Conservation (phyloP, 1,284 basidiomycete species). For the Marasmius sp. region DNA sequence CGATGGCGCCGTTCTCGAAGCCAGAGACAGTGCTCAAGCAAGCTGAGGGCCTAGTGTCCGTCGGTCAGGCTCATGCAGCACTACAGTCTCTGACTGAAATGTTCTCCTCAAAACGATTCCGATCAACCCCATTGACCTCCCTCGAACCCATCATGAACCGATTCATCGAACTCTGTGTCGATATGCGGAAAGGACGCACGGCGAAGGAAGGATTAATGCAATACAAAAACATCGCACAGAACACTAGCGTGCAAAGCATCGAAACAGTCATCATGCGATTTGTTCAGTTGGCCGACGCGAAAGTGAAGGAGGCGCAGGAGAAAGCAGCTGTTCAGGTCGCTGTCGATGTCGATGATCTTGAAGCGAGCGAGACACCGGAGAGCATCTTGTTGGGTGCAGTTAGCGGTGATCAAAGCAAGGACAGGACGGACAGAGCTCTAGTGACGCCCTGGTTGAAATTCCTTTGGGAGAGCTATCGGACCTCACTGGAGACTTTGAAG, state of each 20-base stretch:
- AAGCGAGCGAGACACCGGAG: slow-evolving; percentile 91
- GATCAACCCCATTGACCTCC: slow-evolving; percentile 84
- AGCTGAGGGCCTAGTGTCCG: slow-evolving; percentile 88
- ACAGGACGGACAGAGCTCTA: slow-evolving; percentile 92
- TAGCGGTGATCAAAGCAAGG: slow-evolving; percentile 89
- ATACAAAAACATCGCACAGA: slow-evolving; percentile 96
- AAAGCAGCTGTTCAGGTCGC: slow-evolving; percentile 74
- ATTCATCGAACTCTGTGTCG: slow-evolving; percentile 94
- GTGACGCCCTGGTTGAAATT: slow-evolving; percentile 99
- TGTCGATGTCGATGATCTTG: slow-evolving; percentile 86
- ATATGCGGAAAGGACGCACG: slow-evolving; percentile 90
- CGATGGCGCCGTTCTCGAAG: slow-evolving; percentile 87
- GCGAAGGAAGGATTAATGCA: slow-evolving; percentile 96
- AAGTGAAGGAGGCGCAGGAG: slow-evolving; percentile 86
- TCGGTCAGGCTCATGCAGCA: slow-evolving; percentile 87
- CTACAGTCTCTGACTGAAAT: slow-evolving; percentile 89
- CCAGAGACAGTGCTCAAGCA: slow-evolving; percentile 92
- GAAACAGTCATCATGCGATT: slow-evolving; percentile 92
- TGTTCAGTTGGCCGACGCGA: slow-evolving; percentile 84
- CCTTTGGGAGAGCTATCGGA: slow-evolving; percentile 97
- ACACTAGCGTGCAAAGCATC: slow-evolving; percentile 88
- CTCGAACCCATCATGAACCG: slow-evolving; percentile 96
- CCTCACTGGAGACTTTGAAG: slow-evolving; percentile 94
- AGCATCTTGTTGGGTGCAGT: slow-evolving; percentile 88
- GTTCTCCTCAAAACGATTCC: slow-evolving; percentile 93